Evolutionary conservation across 129 eudicot genomes (phyloP).

Genomic region (Flaveria bidentis): DNA sequence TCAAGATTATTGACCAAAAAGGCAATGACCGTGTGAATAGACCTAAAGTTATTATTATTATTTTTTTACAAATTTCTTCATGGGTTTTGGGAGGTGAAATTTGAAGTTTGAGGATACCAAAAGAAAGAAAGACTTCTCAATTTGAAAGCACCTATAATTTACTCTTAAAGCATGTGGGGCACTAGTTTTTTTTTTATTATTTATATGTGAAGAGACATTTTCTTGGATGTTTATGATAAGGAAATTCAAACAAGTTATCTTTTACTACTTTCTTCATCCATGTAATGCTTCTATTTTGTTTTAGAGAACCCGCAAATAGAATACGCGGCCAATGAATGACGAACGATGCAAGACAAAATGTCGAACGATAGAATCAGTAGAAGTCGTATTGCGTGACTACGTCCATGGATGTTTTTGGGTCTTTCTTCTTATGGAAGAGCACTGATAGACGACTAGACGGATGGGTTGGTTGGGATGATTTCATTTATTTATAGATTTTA

Average conservation of each 20-base stretch:
- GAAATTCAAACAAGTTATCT: not conserved
- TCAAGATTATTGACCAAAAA: constrained; percentile 7
- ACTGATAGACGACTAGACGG: too few species aligned
- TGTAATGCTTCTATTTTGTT: not conserved
- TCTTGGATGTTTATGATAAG: not conserved
- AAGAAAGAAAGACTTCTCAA: not conserved
- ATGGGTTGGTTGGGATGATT: too few species aligned
- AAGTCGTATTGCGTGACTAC: too few species aligned
- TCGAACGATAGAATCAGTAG: too few species aligned
- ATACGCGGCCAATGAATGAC: too few species aligned
- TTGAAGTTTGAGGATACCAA: constrained; percentile 14
- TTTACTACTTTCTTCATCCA: not conserved
- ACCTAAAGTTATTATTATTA: not conserved
- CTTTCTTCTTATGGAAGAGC: too few species aligned
- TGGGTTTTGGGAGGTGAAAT: constrained; percentile 19
- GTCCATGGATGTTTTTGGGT: too few species aligned
- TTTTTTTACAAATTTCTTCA: constrained; percentile 3
- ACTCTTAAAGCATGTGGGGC: not conserved
- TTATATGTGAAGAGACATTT: not conserved
- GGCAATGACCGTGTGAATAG: constrained; percentile 4
- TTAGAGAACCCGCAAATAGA: not conserved
- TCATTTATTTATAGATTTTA: too few species aligned
- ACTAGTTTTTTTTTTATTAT: not conserved
- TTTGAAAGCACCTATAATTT: not conserved
- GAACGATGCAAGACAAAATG: too few species aligned